Evolutionary conservation across 768 basidiomycete species (phyloP), one percentile per base, ranked within the genome.

Genomic region (Pleurotus pulmonarius): DNA sequence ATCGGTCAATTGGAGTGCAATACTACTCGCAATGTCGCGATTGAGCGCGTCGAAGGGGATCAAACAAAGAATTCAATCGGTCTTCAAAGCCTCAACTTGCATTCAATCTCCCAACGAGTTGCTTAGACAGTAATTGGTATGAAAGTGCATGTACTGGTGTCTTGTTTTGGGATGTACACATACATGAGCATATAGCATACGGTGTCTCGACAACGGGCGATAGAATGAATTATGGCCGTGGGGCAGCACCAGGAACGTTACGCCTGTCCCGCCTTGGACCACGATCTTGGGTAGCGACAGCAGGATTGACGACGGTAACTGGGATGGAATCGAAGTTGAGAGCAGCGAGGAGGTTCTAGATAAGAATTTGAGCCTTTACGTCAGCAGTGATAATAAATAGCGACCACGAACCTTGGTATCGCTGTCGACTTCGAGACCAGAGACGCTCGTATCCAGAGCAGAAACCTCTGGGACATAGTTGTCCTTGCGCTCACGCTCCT

Each of bases 401-500:
- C n/a, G 29, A 55, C 40, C 41, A 76, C 85, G 63, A 56, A 92
- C 94, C 83, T 96, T 94, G 72, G 97, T 98, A 64, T 96, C 93
- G 52, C 78, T 79, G 70, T 99, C 97, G 67, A 99, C 80, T 70
- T 94, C 89, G 55, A 98, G 78, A 49, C 88, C 88, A 44, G 78
- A 81, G 4, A 76, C 76, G 57, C 81, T 77, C 58, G 83, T 86
- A 73, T 95, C 91, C 62, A 99, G 90, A 40, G 97, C 97, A 53
- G 97, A 99, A 39, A 97, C 87, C 69, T 98, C 97, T 61, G 97
- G 97, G 54, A 98, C 96, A 74, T 92, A 98, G 82, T 98, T 95
- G 73, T 99, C 97, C 84, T 98, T 98, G 67, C 96, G 80, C 77
- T 99, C 97, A 60, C 97, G 85, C 79, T 99, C 97, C 76, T 99